Evolutionary conservation across 2,329 filamentous ascomycete species (phyloP).

Genomic region (Microdochium bolleyi): DNA sequence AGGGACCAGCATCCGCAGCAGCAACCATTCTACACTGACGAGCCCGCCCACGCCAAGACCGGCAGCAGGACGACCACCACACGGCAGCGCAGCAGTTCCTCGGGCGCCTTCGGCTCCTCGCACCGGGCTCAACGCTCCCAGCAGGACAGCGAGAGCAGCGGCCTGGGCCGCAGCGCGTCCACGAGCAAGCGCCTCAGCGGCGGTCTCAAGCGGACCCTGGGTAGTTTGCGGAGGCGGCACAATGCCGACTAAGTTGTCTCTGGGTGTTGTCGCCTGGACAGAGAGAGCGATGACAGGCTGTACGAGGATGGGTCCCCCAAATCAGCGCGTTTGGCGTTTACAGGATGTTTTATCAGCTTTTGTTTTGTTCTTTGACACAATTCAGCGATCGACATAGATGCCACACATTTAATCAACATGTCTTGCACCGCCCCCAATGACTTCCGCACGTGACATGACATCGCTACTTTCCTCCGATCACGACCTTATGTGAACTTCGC

Average conservation of each 20-base stretch:
- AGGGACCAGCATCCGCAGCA: slow-evolving; percentile 1
- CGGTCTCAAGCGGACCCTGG: slow-evolving; percentile 18
- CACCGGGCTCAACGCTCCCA: slow-evolving; percentile 8
- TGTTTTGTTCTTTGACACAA: background rate
- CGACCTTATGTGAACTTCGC: too few species aligned
- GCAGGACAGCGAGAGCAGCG: slow-evolving; percentile 3
- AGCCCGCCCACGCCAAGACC: slow-evolving; percentile 7
- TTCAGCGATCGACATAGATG: background rate
- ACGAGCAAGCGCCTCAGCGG: slow-evolving; percentile 37
- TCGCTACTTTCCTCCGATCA: too few species aligned
- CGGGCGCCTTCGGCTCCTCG: slow-evolving; percentile 11
- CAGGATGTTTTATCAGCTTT: background rate
- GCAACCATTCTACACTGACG: background rate
- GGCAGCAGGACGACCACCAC: slow-evolving; percentile 12
- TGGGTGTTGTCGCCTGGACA: background rate
- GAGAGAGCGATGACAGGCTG: background rate
- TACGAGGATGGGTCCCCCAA: too few species aligned
- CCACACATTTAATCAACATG: too few species aligned
- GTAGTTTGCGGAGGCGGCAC: slow-evolving; percentile 17
- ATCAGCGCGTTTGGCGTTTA: too few species aligned
- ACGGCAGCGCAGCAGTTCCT: slow-evolving; percentile 36
- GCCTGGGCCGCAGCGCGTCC: slow-evolving; percentile 28
- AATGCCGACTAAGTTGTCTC: background rate
- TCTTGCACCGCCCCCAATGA: too few species aligned
- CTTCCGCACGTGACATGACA: too few species aligned